Conservation (phyloP, 257 asterid genomes). For the Jaltomata sinuosa region DNA sequence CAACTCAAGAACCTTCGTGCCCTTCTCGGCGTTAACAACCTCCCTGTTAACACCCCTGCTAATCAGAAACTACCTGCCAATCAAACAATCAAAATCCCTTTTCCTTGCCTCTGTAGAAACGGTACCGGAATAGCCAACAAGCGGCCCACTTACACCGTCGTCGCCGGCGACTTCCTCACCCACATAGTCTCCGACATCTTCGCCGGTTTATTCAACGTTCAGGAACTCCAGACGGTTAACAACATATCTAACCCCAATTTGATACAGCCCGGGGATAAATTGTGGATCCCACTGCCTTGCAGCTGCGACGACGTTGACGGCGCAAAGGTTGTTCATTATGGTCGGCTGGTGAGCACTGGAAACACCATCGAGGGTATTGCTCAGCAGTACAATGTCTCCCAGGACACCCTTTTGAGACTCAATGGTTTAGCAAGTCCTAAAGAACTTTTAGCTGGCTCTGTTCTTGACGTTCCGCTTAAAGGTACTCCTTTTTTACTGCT, state of each 20-base stretch:
- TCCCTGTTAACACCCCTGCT: slow-evolving; percentile 28
- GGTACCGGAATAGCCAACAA: slow-evolving; percentile 52
- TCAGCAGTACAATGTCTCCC: slow-evolving; percentile 33
- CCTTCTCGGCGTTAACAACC: slow-evolving; percentile 65
- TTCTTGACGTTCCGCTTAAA: slow-evolving; percentile 78
- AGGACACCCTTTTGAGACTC: slow-evolving; percentile 35
- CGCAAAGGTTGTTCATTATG: slow-evolving; percentile 65
- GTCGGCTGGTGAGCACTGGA: slow-evolving; percentile 40
- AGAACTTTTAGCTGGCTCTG: slow-evolving; percentile 34
- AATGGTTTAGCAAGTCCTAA: slow-evolving; percentile 40
- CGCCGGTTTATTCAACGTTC: slow-evolving; percentile 27
- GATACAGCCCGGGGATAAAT: slow-evolving; percentile 36
- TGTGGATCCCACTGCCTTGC: slow-evolving; percentile 81
- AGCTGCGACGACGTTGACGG: slow-evolving; percentile 72
- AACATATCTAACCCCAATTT: slow-evolving; percentile 16
- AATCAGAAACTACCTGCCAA: slow-evolving; percentile 16
- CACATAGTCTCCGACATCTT: slow-evolving; percentile 64
- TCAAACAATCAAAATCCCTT: slow-evolving; percentile 39
- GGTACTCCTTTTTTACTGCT: slow-evolving; percentile 18
- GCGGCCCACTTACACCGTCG: slow-evolving; percentile 52
- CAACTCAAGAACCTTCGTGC: slow-evolving; percentile 31
- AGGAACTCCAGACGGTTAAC: slow-evolving; percentile 50
- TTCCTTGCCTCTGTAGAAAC: slow-evolving; percentile 59
- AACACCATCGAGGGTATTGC: slow-evolving; percentile 54
- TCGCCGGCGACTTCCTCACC: slow-evolving; percentile 35